Conservation (phyloP, 306 rosid species). For the Fagus crenata region DNA sequence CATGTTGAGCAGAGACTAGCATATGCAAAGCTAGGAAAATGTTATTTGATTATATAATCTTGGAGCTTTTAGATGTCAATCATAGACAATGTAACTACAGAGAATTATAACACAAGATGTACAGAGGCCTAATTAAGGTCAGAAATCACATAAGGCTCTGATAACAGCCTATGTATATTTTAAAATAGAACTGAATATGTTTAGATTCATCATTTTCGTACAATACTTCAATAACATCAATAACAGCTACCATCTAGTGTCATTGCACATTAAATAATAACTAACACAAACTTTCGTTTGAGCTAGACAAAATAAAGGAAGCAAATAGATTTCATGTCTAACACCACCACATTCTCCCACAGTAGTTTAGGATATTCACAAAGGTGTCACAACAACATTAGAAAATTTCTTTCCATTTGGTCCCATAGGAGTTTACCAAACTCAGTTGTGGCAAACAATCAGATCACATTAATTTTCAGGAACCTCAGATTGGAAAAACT, state of each 20-base stretch:
- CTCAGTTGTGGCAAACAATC: background rate
- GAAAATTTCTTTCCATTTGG: background rate
- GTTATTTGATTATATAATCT: background rate
- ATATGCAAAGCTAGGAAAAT: background rate
- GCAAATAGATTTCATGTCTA: background rate
- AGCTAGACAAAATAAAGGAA: background rate
- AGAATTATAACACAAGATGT: background rate
- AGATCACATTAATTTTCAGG: background rate
- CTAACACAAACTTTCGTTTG: background rate
- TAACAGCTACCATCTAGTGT: background rate
- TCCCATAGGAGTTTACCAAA: background rate
- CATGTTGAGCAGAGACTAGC: constrained; percentile 13
- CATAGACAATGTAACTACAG: background rate
- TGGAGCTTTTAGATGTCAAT: background rate
- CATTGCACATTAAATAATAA: background rate
- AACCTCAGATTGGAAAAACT: background rate
- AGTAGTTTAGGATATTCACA: too few species aligned
- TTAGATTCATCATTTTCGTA: background rate
- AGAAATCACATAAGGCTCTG: background rate
- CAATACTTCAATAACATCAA: background rate
- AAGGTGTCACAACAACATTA: background rate
- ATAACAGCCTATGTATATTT: background rate
- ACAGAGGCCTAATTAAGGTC: background rate
- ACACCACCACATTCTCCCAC: background rate
- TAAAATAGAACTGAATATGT: background rate